phyloP scores from a whole-genome alignment of 2,329 filamentous ascomycete genomes.

The Xylaria digitata region DNA sequence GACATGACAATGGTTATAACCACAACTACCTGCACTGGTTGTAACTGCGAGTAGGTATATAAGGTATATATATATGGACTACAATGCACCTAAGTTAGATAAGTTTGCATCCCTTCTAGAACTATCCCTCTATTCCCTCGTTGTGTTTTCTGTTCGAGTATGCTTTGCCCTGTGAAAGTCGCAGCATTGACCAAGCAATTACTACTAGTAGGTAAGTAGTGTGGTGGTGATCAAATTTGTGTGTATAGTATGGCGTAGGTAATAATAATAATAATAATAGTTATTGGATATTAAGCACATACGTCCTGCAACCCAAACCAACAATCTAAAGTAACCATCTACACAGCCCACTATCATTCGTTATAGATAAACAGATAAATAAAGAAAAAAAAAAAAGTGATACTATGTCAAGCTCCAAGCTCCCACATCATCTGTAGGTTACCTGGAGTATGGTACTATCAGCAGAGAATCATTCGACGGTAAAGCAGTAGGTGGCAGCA shows the following conservation, averaged over 20 bases:
- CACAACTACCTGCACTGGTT: too few relatives aligned
- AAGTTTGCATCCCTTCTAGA: background rate
- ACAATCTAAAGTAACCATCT: too few relatives aligned
- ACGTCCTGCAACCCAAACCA: background rate
- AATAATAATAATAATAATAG: background rate
- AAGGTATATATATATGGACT: too few relatives aligned
- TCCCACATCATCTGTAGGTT: background rate
- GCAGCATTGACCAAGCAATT: background rate
- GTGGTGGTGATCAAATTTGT: too few relatives aligned
- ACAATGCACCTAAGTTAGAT: too few relatives aligned
- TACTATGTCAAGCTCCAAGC: background rate
- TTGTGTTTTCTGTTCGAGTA: too few relatives aligned
- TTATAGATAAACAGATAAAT: slow-evolving; percentile 4
- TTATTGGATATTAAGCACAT: background rate
- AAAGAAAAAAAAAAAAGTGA: too few relatives aligned
- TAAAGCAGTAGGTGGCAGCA: background rate
- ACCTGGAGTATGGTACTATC: slow-evolving; percentile 15
- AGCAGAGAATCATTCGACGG: slow-evolving; percentile 33
- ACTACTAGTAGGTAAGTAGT: background rate
- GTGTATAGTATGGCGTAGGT: too few relatives aligned
- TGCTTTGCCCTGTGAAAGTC: background rate
- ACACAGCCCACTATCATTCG: background rate
- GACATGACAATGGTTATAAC: too few relatives aligned
- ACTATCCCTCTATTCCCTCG: background rate
- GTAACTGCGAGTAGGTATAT: too few relatives aligned